Evolutionary conservation across 139 green algal species (phyloP), one percentile per base, ranked within the genome.

Genomic region (Chlorella sp.): DNA sequence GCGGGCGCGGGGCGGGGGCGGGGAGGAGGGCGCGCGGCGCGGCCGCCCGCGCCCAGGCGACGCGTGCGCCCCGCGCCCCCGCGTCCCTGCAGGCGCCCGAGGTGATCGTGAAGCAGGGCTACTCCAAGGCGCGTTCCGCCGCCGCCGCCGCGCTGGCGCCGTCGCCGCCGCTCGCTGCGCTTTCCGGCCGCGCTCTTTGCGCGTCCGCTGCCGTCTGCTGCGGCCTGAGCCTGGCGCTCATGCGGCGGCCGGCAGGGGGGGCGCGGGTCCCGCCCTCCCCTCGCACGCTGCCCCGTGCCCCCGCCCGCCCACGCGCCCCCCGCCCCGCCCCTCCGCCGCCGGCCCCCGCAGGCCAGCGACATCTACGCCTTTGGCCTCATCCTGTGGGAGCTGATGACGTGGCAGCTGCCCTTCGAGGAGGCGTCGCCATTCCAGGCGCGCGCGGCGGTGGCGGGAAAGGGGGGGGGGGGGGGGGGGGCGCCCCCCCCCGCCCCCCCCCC

Each of bases 381-480:
- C 59, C 41, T 87, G 62, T 87, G 77, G 86, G 84, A 91, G 86
- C 63, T 97, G 81, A 73, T 95, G 27, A 96, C 93, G 23, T 97
- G 91, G 93, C 78, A 91, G 72, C 82, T 94, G 77, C 93, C 93
- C 15, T 97, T 90, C 67, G 66, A 82, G 23, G 58, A 81, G 19
- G 66, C 70, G 25, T 74, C 46, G 8, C 77, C 77, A 14, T 90
- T 81, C 72, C 87, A 74, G 67, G 67, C 33, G 40, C 8, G 63
- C 27, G 14, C 33, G 33, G 1, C 7, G 23, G 3, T 7, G 38
- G 56, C 2, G 9, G 29, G 3, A 41, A 8, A 9, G 53, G 15
- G 33, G 4, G 5, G 27, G 27, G 17, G 23, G 25, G 2, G 45
- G 3, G 3, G 45, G 31, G 5, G 31, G 5, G 33, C 12, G 25